A percentile compares a stretch with the other conserved stretches of the same genome.
These are phyloP conservation scores for Amanita pseudoporphyria DNA, from an alignment of 768 basidiomycete genomes.

Conservation along the genomic window DNA sequence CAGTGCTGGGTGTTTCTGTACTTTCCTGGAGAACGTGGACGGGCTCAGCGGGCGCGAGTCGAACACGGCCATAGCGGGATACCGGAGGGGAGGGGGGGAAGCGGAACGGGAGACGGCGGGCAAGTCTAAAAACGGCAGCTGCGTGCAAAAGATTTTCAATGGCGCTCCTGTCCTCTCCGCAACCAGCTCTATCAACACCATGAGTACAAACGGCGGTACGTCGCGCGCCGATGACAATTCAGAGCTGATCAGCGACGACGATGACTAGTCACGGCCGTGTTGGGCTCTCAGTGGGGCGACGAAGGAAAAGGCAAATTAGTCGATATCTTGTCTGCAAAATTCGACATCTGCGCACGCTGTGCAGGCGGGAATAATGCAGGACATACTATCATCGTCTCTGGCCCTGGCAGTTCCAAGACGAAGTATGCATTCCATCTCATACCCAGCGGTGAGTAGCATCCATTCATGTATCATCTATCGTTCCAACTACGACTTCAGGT, in stretches of 20 bases:
- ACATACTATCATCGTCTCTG: slow-evolving; percentile 87
- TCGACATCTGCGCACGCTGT: slow-evolving; percentile 90
- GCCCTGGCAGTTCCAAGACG: slow-evolving; percentile 60
- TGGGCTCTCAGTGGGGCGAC: slow-evolving; percentile 89
- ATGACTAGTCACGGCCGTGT: slow-evolving; percentile 58
- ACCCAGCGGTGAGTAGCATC: slow-evolving; percentile 63
- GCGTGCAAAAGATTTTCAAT: no score
- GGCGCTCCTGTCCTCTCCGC: no score
- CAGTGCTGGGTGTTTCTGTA: slow-evolving; percentile 54
- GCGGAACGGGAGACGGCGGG: no score
- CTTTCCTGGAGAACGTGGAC: slow-evolving; percentile 27
- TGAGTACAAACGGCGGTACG: no score
- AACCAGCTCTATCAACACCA: no score
- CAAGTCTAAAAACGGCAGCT: no score
- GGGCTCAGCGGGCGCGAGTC: slow-evolving; percentile 35
- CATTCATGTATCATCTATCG: slow-evolving; percentile 7
- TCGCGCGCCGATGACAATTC: no score
- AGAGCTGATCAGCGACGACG: no score
- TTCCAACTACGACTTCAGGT: slow-evolving; percentile 30
- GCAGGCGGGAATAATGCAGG: slow-evolving; percentile 99
- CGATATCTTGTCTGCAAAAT: slow-evolving; percentile 85
- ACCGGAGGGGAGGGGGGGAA: no score
- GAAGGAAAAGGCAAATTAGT: slow-evolving; percentile 96
- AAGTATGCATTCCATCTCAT: slow-evolving; percentile 94
- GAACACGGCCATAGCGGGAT: slow-evolving; percentile 39